Conservation (phyloP, 331 rosid species). For the Stylosanthes scabra region DNA sequence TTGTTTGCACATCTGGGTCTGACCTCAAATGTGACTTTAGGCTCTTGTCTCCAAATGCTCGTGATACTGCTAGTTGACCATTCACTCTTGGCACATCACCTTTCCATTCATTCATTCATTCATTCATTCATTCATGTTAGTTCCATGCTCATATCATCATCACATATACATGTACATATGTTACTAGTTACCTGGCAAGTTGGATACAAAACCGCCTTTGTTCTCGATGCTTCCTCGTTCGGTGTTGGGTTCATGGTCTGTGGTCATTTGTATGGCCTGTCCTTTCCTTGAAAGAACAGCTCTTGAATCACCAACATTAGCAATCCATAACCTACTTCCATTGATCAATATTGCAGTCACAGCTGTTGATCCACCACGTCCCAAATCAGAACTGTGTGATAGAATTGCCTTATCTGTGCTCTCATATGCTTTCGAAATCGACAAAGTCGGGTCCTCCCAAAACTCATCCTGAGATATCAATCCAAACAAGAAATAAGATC, state of each 20-base stretch:
- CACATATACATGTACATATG: too few relatives aligned
- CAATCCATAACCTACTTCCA: conserved; percentile 68
- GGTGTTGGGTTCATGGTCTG: conserved; percentile 84
- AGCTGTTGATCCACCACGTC: conserved; percentile 96
- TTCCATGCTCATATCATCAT: too few relatives aligned
- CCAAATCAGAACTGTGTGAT: conserved; percentile 87
- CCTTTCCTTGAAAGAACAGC: conserved; percentile 87
- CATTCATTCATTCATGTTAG: too few relatives aligned
- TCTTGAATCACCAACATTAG: conserved; percentile 95
- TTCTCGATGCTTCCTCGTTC: conserved; percentile 87
- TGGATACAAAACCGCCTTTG: conserved; percentile 96
- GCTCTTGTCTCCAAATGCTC: conserved; percentile 98
- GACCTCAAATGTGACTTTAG: conserved; percentile 92
- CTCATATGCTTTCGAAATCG: conserved; percentile 88
- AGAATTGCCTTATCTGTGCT: conserved; percentile 91
- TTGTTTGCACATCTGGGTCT: conserved; percentile 70
- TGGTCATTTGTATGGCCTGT: conserved; percentile 80
- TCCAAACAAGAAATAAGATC: background rate
- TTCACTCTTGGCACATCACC: conserved; percentile 98
- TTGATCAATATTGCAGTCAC: conserved; percentile 87
- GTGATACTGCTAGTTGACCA: conserved; percentile 94
- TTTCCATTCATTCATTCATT: conserved; percentile 21
- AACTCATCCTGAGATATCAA: conserved; percentile 69
- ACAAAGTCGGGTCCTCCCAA: conserved; percentile 77
- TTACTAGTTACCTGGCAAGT: conserved; percentile 76